These are phyloP conservation scores for Chenopodium album DNA, from an alignment of 148 eudicot species.

Conservation along the genomic window DNA sequence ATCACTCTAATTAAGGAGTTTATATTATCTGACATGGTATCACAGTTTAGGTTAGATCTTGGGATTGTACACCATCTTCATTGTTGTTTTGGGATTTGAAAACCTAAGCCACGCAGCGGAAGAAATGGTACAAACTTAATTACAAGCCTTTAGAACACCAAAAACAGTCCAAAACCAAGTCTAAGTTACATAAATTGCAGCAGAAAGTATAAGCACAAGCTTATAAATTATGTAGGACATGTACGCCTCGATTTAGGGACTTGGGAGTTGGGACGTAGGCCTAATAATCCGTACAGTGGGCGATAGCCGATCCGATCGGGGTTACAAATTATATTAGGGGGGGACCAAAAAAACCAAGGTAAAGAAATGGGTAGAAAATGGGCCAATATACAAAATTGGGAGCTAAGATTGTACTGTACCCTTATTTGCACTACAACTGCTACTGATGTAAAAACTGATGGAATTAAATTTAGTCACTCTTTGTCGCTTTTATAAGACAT, in stretches of 20 bases:
- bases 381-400: not conserved
- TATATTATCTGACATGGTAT: too few species aligned
- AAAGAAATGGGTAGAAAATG: not conserved
- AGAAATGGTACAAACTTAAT: not conserved
- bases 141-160: not conserved
- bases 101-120: not conserved
- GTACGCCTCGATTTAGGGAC: not conserved
- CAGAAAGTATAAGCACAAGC: not conserved
- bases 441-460: not conserved
- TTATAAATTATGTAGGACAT: not conserved
- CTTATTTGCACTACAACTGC: not conserved
- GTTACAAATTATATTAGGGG: not conserved
- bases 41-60: too few species aligned
- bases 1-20: too few species aligned
- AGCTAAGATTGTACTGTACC: not conserved
- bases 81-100: not conserved
- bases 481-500: not conserved
- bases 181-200: not conserved
- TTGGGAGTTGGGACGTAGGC: not conserved
- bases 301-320: not conserved
- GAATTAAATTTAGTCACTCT: not conserved
- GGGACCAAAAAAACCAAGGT: not conserved
- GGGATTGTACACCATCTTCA: too few species aligned
- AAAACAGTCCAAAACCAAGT: not conserved
- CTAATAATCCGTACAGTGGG: not conserved